Conservation (phyloP, 345 rosid genomes). For the Lepidium sativum region DNA sequence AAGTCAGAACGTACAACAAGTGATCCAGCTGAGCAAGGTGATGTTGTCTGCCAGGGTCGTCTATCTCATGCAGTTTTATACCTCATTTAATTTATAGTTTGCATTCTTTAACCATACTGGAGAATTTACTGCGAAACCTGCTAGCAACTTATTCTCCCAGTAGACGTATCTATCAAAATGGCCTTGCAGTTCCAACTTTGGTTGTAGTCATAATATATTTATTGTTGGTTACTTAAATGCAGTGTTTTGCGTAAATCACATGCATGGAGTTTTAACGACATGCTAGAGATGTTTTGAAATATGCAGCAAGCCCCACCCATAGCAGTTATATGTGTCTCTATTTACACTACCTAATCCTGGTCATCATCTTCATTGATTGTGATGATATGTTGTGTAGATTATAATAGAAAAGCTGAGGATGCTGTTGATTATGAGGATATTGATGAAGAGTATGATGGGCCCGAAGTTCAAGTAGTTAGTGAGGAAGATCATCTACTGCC, state of each 20-base stretch:
- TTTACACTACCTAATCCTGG: constrained; percentile 5
- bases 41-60: constrained; percentile 48
- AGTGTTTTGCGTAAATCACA: not conserved
- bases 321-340: not conserved
- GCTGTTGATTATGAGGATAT: constrained; percentile 93
- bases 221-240: not conserved
- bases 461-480: constrained; percentile 61
- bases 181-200: not conserved
- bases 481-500: constrained; percentile 85
- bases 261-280: not conserved
- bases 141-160: not conserved
- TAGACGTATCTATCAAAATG: not conserved
- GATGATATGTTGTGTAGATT: constrained; percentile 48
- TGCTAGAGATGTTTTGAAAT: not conserved
- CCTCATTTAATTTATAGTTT: constrained; percentile 31
- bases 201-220: not conserved
- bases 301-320: not conserved
- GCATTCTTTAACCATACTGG: not conserved
- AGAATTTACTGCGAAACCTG: constrained; percentile 9
- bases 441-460: constrained; percentile 94
- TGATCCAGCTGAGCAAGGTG: constrained; percentile 94
- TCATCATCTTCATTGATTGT: constrained; percentile 15
- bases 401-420: constrained; percentile 85
- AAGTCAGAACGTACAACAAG: constrained; percentile 48
- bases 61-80: constrained; percentile 42